These are phyloP conservation scores for Phaeoacremonium minimum DNA, from an alignment of 2,329 filamentous ascomycete genomes.

Conservation along the genomic window DNA sequence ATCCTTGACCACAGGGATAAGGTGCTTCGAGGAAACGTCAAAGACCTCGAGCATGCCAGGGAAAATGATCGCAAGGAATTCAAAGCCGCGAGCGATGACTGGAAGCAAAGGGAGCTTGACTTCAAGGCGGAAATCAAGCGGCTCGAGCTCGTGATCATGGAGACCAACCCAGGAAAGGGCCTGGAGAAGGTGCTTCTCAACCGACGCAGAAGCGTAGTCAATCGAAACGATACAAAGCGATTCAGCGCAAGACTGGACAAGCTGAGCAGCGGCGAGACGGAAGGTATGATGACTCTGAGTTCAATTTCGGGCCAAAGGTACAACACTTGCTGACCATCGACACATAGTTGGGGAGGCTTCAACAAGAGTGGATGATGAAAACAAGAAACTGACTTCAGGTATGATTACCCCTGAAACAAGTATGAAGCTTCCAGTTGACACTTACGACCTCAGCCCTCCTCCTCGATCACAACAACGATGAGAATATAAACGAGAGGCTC, in stretches of 20 bases:
- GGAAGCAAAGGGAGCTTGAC: conserved; percentile 4
- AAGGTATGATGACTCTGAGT: too few species aligned
- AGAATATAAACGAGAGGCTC: too few species aligned
- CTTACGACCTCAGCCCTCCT: too few species aligned
- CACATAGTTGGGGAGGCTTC: too few species aligned
- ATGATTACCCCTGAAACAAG: too few species aligned
- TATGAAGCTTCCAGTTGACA: too few species aligned
- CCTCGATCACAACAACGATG: too few species aligned
- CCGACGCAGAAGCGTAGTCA: conserved; percentile 7
- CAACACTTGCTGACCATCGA: too few species aligned
- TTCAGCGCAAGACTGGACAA: conserved; percentile 4
- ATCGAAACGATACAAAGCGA: conserved; percentile 4
- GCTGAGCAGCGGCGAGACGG: conserved; percentile 7
- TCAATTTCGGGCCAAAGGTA: too few species aligned
- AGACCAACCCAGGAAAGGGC: conserved; percentile 5
- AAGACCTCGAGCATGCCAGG: background rate
- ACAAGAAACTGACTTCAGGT: too few species aligned
- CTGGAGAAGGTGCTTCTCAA: conserved; percentile 5
- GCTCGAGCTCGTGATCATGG: conserved; percentile 9
- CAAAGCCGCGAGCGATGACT: conserved; percentile 5
- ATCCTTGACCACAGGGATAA: too few species aligned
- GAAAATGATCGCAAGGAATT: conserved; percentile 5
- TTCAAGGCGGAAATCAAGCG: conserved; percentile 10
- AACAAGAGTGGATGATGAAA: too few species aligned
- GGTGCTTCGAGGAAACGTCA: background rate